These are phyloP conservation scores for Sclerotinia subarctica DNA, from an alignment of 2,329 filamentous ascomycete genomes.

Conservation along the genomic window DNA sequence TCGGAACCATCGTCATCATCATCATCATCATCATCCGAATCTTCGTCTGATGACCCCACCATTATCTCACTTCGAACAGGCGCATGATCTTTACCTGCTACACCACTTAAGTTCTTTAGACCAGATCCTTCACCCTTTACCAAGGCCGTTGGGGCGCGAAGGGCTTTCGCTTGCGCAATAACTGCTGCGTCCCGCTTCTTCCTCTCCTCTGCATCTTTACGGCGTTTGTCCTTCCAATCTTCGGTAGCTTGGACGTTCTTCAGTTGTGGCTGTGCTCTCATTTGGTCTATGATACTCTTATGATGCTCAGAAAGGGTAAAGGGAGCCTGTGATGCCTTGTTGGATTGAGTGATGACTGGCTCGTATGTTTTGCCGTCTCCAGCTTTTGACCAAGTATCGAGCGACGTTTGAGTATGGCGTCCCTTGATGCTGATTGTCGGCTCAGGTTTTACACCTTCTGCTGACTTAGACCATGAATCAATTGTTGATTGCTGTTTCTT, in stretches of 20 bases:
- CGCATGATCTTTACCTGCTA: constrained; percentile 75
- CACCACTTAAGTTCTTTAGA: constrained; percentile 65
- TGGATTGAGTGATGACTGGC: constrained; percentile 23
- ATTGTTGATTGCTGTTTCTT: constrained; percentile 56
- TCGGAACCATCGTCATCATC: constrained; percentile 52
- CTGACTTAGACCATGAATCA: constrained; percentile 60
- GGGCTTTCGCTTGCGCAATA: constrained; percentile 66
- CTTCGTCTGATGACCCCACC: constrained; percentile 72
- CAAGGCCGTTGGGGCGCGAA: constrained; percentile 50
- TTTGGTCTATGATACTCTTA: constrained; percentile 31
- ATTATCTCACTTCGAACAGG: constrained; percentile 80
- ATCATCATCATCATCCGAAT: constrained; percentile 69
- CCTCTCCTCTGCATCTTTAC: constrained; percentile 71
- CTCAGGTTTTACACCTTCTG: constrained; percentile 30
- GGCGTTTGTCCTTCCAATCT: constrained; percentile 69
- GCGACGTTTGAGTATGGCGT: constrained; percentile 17
- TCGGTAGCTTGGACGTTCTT: constrained; percentile 36
- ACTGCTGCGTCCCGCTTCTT: constrained; percentile 68
- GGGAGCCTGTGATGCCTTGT: not conserved
- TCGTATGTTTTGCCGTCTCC: constrained; percentile 35
- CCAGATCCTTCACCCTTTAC: constrained; percentile 78
- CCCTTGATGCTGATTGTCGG: constrained; percentile 10
- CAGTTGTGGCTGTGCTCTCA: constrained; percentile 25
- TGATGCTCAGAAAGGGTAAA: constrained; percentile 19
- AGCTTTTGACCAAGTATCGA: constrained; percentile 19